phyloP scores from a whole-genome alignment of 495 filamentous ascomycete genomes.

The Trichoderma orchidacearum region DNA sequence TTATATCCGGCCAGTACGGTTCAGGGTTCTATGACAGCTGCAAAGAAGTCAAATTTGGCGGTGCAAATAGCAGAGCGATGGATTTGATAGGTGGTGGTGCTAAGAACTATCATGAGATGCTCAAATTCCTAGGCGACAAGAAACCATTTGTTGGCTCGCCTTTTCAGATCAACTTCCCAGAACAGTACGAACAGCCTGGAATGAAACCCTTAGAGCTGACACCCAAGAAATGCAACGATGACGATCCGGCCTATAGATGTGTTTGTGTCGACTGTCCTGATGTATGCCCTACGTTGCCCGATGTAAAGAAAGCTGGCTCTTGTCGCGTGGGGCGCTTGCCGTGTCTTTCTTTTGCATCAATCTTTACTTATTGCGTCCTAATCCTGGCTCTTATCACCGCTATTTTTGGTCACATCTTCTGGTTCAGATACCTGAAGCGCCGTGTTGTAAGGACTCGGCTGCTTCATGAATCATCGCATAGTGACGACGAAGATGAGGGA shows the following conservation, averaged over 20 bases:
- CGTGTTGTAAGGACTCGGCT: slow-evolving; percentile 71
- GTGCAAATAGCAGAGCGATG: slow-evolving; percentile 83
- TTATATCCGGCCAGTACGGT: slow-evolving; percentile 79
- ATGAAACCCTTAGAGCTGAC: slow-evolving; percentile 54
- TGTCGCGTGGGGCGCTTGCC: slow-evolving; percentile 80
- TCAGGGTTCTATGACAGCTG: slow-evolving; percentile 90
- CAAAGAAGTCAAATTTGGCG: slow-evolving; percentile 96
- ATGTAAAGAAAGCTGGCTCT: slow-evolving; percentile 45
- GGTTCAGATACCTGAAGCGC: slow-evolving; percentile 52
- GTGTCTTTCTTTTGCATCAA: slow-evolving; percentile 83
- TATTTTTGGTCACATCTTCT: slow-evolving; percentile 60
- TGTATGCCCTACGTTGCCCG: slow-evolving; percentile 69
- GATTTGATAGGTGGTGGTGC: slow-evolving; percentile 91
- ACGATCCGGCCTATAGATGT: slow-evolving; percentile 73
- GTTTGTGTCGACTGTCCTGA: slow-evolving; percentile 85
- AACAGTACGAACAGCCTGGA: slow-evolving; percentile 41
- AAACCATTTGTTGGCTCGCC: slow-evolving; percentile 70
- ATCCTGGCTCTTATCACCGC: slow-evolving; percentile 50
- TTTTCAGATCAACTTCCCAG: slow-evolving; percentile 91
- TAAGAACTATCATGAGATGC: slow-evolving; percentile 70
- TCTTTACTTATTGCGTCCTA: slow-evolving; percentile 70
- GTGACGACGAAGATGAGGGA: slow-evolving; percentile 80
- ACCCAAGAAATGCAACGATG: slow-evolving; percentile 76
- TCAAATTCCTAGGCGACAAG: slow-evolving; percentile 88
- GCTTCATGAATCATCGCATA: slow-evolving; percentile 69